Evolutionary conservation across 306 rosid genomes (phyloP), one percentile per base, ranked within the genome.

Genomic region (Carpinus fangiana): DNA sequence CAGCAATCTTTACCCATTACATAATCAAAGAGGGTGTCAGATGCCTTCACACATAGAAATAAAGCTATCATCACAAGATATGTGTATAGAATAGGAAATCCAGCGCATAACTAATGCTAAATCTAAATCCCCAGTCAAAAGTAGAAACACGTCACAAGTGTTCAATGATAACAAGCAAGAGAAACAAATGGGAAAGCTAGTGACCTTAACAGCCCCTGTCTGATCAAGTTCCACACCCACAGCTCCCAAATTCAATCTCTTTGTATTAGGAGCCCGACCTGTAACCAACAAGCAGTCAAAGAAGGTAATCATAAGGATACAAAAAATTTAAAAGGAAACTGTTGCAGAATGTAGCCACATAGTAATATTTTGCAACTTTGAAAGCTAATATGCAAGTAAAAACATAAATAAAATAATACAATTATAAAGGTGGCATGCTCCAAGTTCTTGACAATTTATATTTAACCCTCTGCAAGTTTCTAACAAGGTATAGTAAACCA

Each of bases 261-360:
- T 95, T 52, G 98, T 67, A 87, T 91, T 95, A 77, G 98, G 93
- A 81, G 85, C 76, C 72, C 98, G 90, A 55, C 98, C 98, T 95
- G 87, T 80, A 81, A 80, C 78, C 73, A 79, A 59, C 23, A 3
- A 41, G 31, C 51, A 66, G 51, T 66, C 26, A n/a, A 43, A 3
- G 10, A 67, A 48, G n/a, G 48, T 62, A 70, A 41, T 51, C 26
- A n/a, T 8, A 41, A 66, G 50, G 51, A 23, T 8, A 34, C 41
- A 66, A 72, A 55, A 34, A 11, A 45, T 18, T 43, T 3, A 23
- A 21, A 34, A 21, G 50, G 21, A 13, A 23, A 48, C 8, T 21
- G 45, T 41, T 41, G 8, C 46, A 38, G 5, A 34, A 66, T 66
- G n/a, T 14, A 31, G n/a, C 47, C 45, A 16, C 46, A 23, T 34